These are phyloP conservation scores for Cryptococcus jaspeensis DNA, from an alignment of 1,284 basidiomycete species.

Conservation along the genomic window DNA sequence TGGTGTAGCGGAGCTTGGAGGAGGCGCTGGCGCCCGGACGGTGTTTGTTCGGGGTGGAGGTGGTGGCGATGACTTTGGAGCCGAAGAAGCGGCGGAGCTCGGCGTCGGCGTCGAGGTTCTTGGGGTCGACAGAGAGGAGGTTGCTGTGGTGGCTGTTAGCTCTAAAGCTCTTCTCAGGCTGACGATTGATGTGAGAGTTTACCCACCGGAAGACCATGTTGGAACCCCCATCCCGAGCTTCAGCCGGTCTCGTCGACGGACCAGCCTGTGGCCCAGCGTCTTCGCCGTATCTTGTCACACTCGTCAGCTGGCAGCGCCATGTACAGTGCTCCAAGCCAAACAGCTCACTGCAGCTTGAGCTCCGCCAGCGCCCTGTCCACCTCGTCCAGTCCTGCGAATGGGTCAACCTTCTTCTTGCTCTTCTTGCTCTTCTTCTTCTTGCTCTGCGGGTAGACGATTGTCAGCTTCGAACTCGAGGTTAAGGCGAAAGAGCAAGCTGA, in stretches of 20 bases:
- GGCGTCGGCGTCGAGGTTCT: conserved; percentile 77
- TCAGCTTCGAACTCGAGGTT: neutral
- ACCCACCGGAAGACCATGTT: conserved; percentile 26
- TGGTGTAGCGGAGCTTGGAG: conserved; percentile 38
- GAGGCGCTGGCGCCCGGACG: conserved; percentile 31
- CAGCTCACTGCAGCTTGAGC: conserved; percentile 66
- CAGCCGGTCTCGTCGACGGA: conserved; percentile 1
- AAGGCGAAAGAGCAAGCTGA: conserved; percentile 4
- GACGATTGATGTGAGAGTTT: too few species aligned
- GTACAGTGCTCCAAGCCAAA: neutral
- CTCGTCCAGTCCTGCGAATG: conserved; percentile 64
- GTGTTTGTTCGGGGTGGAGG: conserved; percentile 28
- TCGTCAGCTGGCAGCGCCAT: too few species aligned
- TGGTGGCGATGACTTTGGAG: conserved; percentile 62
- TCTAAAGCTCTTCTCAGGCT: too few species aligned
- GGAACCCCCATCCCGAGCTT: conserved; percentile 8
- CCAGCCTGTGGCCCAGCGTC: conserved; percentile 3
- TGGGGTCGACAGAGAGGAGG: conserved; percentile 70
- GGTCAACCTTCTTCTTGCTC: conserved; percentile 52
- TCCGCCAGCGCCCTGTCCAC: conserved; percentile 79
- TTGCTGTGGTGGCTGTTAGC: conserved; percentile 43
- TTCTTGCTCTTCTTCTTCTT: conserved; percentile 52
- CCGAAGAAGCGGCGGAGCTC: conserved; percentile 92
- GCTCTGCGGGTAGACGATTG: neutral
- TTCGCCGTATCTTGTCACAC: conserved; percentile 26